Percentiles rank a stretch among this genome's conserved stretches.
phyloP scores from a whole-genome alignment of 257 asterid species.

The Plectranthus barbatus region DNA sequence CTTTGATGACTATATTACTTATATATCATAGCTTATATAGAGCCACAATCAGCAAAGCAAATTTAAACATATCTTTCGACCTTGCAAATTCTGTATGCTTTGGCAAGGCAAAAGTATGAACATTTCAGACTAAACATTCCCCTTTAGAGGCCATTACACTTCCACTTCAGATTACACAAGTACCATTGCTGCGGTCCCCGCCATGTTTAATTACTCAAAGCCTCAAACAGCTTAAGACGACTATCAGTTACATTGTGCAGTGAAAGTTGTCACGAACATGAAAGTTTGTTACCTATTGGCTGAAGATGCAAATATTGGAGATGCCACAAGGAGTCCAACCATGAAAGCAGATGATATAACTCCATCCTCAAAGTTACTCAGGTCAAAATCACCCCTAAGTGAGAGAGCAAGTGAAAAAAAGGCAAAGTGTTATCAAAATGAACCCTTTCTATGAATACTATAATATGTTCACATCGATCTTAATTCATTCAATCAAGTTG shows the following conservation, averaged over 20 bases:
- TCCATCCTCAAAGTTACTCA: slow-evolving; percentile 93
- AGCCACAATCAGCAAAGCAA: not conserved
- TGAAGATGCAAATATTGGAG: slow-evolving; percentile 87
- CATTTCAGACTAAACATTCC: not conserved
- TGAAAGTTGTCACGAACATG: not conserved
- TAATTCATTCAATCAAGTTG: not conserved
- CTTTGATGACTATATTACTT: not conserved
- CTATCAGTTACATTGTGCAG: not conserved
- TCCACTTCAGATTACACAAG: not conserved
- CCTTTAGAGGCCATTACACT: not conserved
- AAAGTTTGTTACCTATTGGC: slow-evolving; percentile 58
- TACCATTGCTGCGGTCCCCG: not conserved
- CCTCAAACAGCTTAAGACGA: not conserved
- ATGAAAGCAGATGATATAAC: slow-evolving; percentile 92
- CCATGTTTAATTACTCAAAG: not conserved
- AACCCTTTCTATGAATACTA: not conserved
- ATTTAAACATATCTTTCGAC: not conserved
- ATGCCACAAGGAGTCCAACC: slow-evolving; percentile 97
- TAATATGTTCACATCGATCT: not conserved
- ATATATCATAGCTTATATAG: not conserved
- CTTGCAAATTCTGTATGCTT: not conserved
- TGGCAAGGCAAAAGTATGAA: not conserved
- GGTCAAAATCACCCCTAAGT: slow-evolving; percentile 76
- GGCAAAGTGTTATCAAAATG: not conserved
- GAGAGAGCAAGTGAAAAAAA: slow-evolving; percentile 9